Evolutionary conservation across 257 asterid genomes (phyloP), one percentile per base, ranked within the genome.

Genomic region (Plectranthus barbatus): DNA sequence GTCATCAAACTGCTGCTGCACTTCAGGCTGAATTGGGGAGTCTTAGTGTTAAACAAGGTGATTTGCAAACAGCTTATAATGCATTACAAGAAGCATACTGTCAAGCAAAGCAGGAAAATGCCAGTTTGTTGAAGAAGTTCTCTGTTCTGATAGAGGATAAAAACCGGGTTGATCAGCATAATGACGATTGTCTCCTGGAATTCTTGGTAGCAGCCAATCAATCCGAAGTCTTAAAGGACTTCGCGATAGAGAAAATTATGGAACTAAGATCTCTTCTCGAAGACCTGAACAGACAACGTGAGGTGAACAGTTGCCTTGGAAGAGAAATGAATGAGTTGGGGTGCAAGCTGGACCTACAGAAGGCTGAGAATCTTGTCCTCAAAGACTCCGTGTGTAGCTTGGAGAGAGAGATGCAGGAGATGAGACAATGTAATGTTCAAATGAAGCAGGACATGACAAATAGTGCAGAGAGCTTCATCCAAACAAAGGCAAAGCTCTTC

Each of bases 81-180:
- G 73, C 77, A 45, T 76, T 93, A 60, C 78, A 80, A 24, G 77
- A 76, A 47, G 66, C 64, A 4, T 79, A 77, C 67, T 61, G 80
- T 44, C 74, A 66, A 24, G 84, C 76, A 62, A 82, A 77, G 72
- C 83, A 69, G 14, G 95, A 89, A 39, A 89, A 92, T 49, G 74
- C 73, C 18, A 53, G 51, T 71, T 77, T 90, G 74, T 63, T 79
- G 68, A 67, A 72, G 74, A 87, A 78, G 70, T 50, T 82, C 40
- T 77, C 85, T 14, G 90, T 73, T 48, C 65, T 93, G 14, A 63
- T 56, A 72, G 77, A 71, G 80, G 88, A 84, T 81, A 93, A 90
- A 71, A 63, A 41, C 63, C 46, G 41, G 61, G 73, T 76, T 19
- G 84, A 78, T 73, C 85, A 74, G 74, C 77, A 75, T 42, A 79